These are phyloP conservation scores for Vitis riparia DNA, from an alignment of 164 flowering plant genomes.

Conservation along the genomic window DNA sequence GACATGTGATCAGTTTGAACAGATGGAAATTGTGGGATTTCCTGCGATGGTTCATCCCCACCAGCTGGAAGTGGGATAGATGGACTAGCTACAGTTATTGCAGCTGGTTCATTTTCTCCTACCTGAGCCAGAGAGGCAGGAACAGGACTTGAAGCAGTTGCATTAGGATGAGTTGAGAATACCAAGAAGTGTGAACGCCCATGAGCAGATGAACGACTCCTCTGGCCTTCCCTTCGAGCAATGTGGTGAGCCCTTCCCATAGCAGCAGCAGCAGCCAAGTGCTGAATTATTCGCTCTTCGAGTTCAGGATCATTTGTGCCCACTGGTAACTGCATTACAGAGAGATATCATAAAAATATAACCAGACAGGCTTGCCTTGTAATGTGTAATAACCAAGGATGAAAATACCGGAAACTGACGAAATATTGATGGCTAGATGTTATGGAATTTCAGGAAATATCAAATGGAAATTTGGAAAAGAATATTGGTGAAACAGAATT, in stretches of 20 bases:
- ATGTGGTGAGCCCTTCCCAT: constrained; percentile 83
- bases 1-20: constrained; percentile 35
- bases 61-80: constrained; percentile 27
- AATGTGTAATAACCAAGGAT: background rate
- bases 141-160: constrained; percentile 35
- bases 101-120: constrained; percentile 39
- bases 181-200: constrained; percentile 71
- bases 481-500: too few relatives aligned
- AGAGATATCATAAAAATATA: too few relatives aligned
- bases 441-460: too few relatives aligned
- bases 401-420: background rate
- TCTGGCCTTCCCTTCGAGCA: constrained; percentile 72
- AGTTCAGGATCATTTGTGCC: constrained; percentile 75
- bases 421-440: too few relatives aligned
- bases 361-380: background rate
- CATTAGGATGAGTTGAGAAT: constrained; percentile 60
- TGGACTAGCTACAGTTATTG: constrained; percentile 24
- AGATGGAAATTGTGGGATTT: constrained; percentile 25
- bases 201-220: constrained; percentile 58
- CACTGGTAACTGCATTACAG: constrained; percentile 59
- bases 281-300: constrained; percentile 89
- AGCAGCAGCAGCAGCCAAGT: constrained; percentile 96
- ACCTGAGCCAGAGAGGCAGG: constrained; percentile 36
- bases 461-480: too few relatives aligned
- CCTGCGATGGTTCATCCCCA: constrained; percentile 35